Conservation (phyloP, 495 filamentous ascomycete species). For the Hypoxylon fuscum region DNA sequence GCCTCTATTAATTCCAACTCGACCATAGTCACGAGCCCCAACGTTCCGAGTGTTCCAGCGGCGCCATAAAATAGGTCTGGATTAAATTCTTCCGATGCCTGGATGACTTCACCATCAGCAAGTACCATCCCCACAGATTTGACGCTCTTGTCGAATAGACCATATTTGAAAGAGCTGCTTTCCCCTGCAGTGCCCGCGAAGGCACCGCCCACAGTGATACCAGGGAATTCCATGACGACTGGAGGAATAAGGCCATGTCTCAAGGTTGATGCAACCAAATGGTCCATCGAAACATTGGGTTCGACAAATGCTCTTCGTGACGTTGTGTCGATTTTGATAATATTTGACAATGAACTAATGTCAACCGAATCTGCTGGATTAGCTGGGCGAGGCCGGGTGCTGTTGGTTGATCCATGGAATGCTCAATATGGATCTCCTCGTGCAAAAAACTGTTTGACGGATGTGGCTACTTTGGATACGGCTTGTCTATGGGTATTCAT, state of each 20-base stretch:
- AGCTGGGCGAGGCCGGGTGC: background rate
- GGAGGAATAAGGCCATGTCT: constrained; percentile 59
- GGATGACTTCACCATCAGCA: constrained; percentile 57
- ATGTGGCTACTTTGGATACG: background rate
- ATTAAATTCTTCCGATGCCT: constrained; percentile 37
- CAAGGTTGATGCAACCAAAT: constrained; percentile 59
- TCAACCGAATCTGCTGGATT: constrained; percentile 54
- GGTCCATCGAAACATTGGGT: constrained; percentile 69
- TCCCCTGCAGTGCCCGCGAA: constrained; percentile 66
- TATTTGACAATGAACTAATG: constrained; percentile 56
- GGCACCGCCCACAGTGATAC: constrained; percentile 67
- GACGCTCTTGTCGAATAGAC: constrained; percentile 63
- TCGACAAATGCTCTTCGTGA: constrained; percentile 58
- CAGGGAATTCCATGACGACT: constrained; percentile 67
- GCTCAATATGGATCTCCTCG: background rate
- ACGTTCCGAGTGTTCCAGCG: constrained; percentile 60
- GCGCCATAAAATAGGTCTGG: constrained; percentile 61
- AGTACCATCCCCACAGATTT: constrained; percentile 64
- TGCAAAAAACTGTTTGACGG: background rate
- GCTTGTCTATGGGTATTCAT: background rate
- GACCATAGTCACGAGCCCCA: constrained; percentile 62
- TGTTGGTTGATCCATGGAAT: background rate
- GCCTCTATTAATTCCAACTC: constrained; percentile 59
- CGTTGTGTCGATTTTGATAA: constrained; percentile 58
- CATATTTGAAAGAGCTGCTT: constrained; percentile 63